Evolutionary conservation across 164 flowering plant species (phyloP).

Genomic region (Akebia trifoliata): DNA sequence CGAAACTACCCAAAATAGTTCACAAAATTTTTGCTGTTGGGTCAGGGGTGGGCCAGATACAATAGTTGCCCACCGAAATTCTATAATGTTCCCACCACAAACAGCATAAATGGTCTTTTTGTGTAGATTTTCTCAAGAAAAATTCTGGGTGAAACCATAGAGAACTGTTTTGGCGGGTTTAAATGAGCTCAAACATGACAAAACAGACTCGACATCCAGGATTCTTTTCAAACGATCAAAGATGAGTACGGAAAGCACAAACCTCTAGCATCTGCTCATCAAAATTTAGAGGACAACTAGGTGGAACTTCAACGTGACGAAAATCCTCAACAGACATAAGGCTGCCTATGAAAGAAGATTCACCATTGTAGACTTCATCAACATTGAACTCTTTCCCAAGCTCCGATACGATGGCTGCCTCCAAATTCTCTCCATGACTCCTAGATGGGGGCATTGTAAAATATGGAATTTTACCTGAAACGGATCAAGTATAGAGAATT

Average conservation of each 20-base stretch:
- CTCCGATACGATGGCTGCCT: constrained; percentile 65
- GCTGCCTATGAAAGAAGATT: constrained; percentile 88
- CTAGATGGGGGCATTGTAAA: constrained; percentile 89
- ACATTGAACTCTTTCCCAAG: constrained; percentile 82
- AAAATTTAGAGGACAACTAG: constrained; percentile 59
- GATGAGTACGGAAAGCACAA: constrained; percentile 17
- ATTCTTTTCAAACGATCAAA: background rate
- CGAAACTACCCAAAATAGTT: too few relatives aligned
- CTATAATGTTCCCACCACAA: too few relatives aligned
- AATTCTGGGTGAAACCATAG: too few relatives aligned
- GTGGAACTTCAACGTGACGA: constrained; percentile 71
- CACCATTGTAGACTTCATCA: constrained; percentile 69
- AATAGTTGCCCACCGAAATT: too few relatives aligned
- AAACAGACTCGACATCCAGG: background rate
- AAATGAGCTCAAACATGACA: background rate
- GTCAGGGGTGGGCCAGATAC: too few relatives aligned
- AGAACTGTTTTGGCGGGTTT: too few relatives aligned
- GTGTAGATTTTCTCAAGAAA: too few relatives aligned
- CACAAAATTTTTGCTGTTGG: too few relatives aligned
- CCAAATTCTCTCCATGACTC: constrained; percentile 51
- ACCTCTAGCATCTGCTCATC: constrained; percentile 79
- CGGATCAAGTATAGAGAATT: constrained; percentile 3
- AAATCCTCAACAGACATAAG: constrained; percentile 64
- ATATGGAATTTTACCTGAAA: constrained; percentile 88
- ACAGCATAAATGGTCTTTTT: too few relatives aligned